Evolutionary conservation across 164 flowering plant genomes (phyloP), one percentile per base, ranked within the genome.

Genomic region (Macadamia tetraphylla): DNA sequence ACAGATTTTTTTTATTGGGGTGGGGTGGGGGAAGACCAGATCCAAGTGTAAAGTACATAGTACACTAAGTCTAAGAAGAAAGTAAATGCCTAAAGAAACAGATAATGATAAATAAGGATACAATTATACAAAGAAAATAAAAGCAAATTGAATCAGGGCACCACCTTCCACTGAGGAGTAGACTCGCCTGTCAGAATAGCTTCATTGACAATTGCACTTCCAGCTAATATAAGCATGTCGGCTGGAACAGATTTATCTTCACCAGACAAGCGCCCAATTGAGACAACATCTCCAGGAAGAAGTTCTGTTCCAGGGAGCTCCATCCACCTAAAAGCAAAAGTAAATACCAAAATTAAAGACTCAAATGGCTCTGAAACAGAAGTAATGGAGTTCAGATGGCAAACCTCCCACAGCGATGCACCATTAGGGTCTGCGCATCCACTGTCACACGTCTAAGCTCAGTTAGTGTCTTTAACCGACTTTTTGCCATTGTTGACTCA

Each of bases 151-250:
- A 69, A 68, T 32, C 8, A 77, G 82, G 65, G 64, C 74, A 77
- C 67, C 64, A 92, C 99, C 99, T 94, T 94, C 99, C 99, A 94
- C 71, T 94, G 99, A 62, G 99, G 99, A 70, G 99, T 94, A 67
- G 99, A 92, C 85, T 94, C 99, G 79, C 99, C 99, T 49, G 98
- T 94, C 57, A 94, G 90, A 80, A 94, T 94, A 71, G 99, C 98
- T 83, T 92, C 98, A 81, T 94, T 94, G 15, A 90, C 98, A 52
- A 94, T 94, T 70, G 96, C 96, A 89, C 85, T 94, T 75, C 99
- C 99, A 67, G 97, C 92, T 70, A 94, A 73, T 73, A 94, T 72
- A 79, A 94, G 92, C 99, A 94, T 90, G 77, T 94, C 98, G 43
- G 99, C 98, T 31, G 99, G 99, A 4, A 94, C 94, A 74, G 94